A percentile compares a stretch with the other conserved stretches of the same genome.
Conservation (phyloP, 2,329 filamentous ascomycete species). For the Aureobasidium sp. region DNA sequence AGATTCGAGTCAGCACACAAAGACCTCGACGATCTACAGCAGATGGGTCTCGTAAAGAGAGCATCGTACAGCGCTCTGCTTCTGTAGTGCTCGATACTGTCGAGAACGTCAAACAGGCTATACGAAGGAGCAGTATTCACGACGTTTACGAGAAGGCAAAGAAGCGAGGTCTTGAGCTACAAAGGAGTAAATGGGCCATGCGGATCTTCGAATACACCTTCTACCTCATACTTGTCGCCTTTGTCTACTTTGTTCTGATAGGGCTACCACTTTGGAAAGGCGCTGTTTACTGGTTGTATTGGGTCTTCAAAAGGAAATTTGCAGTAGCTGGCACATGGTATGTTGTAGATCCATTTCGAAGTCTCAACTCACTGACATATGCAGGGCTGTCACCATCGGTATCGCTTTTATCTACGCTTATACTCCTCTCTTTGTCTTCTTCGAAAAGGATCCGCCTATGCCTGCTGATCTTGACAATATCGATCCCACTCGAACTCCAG, state of each 20-base stretch:
- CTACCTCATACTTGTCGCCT: conserved; percentile 29
- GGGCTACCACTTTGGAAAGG: conserved; percentile 40
- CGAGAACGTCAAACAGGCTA: background rate
- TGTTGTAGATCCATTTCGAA: background rate
- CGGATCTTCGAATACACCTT: conserved; percentile 31
- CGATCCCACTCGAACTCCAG: conserved; percentile 16
- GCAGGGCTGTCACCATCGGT: conserved; percentile 29
- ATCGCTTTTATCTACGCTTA: conserved; percentile 23
- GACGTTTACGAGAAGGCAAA: conserved; percentile 20
- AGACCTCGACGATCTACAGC: background rate
- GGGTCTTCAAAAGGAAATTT: conserved; percentile 32
- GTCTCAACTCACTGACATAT: background rate
- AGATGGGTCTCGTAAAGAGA: background rate
- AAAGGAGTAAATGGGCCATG: conserved; percentile 26
- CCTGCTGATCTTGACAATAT: conserved; percentile 16
- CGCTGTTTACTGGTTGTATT: conserved; percentile 36
- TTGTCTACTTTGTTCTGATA: conserved; percentile 40
- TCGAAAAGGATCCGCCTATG: conserved; percentile 27
- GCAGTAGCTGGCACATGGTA: conserved; percentile 31
- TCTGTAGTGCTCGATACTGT: conserved; percentile 3
- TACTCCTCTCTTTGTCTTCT: conserved; percentile 24
- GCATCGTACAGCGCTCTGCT: conserved; percentile 1
- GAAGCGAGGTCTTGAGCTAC: conserved; percentile 13
- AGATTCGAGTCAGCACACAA: background rate
- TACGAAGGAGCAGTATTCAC: conserved; percentile 14